phyloP scores from a whole-genome alignment of 495 filamentous ascomycete species.

The Penicillium chermesinum region DNA sequence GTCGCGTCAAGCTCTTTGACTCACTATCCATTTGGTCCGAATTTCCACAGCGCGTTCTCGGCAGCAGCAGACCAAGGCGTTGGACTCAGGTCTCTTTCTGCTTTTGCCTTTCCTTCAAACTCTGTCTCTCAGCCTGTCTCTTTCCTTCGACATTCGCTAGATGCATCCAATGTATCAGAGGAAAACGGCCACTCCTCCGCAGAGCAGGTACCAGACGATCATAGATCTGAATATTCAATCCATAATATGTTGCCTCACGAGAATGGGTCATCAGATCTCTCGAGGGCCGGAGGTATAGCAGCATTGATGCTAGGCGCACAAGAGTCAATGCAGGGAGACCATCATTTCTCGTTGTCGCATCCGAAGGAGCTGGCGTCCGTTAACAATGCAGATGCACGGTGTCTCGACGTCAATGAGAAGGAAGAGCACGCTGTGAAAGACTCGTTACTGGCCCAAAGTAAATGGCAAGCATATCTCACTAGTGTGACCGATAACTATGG shows the following conservation, averaged over 20 bases:
- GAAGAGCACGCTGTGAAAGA: conserved; percentile 9
- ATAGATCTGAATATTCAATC: conserved; percentile 2
- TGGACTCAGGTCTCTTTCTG: conserved; percentile 26
- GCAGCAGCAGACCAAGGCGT: conserved; percentile 26
- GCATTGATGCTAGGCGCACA: conserved; percentile 4
- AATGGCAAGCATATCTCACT: conserved; percentile 39
- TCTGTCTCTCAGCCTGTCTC: conserved; percentile 33
- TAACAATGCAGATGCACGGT: not conserved
- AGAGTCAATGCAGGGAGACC: not conserved
- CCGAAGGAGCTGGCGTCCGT: conserved; percentile 1
- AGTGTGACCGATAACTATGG: conserved; percentile 53
- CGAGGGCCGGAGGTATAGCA: not conserved
- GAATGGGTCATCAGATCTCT: not conserved
- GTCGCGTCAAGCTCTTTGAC: conserved; percentile 11
- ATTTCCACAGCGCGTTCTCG: conserved; percentile 20
- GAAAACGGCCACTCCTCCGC: conserved; percentile 7
- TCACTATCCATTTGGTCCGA: conserved; percentile 18
- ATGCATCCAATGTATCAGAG: conserved; percentile 10
- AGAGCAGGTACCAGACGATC: conserved; percentile 4
- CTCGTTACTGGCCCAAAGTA: conserved; percentile 24
- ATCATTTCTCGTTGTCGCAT: conserved; percentile 1
- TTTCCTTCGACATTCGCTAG: conserved; percentile 30
- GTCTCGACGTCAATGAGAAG: conserved; percentile 2
- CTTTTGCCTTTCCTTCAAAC: conserved; percentile 28
- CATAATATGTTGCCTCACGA: not conserved